Base-by-base conservation (phyloP, 2,329 filamentous ascomycete genomes). In the Nannizziopsis arthrosporioides region DNA sequence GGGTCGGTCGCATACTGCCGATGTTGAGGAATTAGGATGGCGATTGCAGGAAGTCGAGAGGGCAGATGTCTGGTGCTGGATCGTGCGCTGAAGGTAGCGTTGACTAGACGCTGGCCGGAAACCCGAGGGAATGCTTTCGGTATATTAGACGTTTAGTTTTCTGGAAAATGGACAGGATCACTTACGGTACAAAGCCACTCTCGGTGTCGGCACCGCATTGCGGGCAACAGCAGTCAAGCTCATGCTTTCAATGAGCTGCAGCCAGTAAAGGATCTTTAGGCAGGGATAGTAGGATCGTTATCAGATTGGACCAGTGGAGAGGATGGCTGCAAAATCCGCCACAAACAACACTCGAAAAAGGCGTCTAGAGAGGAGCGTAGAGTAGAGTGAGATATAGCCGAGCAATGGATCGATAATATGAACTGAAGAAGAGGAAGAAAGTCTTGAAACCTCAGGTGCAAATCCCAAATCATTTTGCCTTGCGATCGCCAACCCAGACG, bases 1-100 rank as follows among this genome's bases (percentile, higher is more conserved):
- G 75, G 73, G 54, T 81, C 76, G 41, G 79, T 82, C 22, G 76
- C 69, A 54, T 77, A 71, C 52, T 74, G 67, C 42, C 52, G 63
- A 40, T 58, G 57, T 19, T 69, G 67, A 2, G 76, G 75, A 15
- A 81, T 62, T 47, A 80, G 62, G 45, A 80, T 73, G 37, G 77
- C 76, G 43, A 81, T 68, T 8, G 78, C 76, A 30, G 73, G 73
- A 17, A 78, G 54, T 42, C 74, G 69, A 42, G 71, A 67, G 49
- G 73, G 74, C 39, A 77, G 61, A 27, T 57, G 57, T 48, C 60
- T 57, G 39, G 59, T 58, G 53, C 63, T 63, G 19, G 57, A 55
- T 32, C 61, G 59, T 42, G 64, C 55, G 55, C 56, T 61, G 53
- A 59, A 60, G 49, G 62, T 59, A 42, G 61, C 57, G 38, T 59